Percentiles rank a stretch among this genome's conserved stretches.
Conservation (phyloP, 2,329 filamentous ascomycete species). For the Thelonectria rubi region DNA sequence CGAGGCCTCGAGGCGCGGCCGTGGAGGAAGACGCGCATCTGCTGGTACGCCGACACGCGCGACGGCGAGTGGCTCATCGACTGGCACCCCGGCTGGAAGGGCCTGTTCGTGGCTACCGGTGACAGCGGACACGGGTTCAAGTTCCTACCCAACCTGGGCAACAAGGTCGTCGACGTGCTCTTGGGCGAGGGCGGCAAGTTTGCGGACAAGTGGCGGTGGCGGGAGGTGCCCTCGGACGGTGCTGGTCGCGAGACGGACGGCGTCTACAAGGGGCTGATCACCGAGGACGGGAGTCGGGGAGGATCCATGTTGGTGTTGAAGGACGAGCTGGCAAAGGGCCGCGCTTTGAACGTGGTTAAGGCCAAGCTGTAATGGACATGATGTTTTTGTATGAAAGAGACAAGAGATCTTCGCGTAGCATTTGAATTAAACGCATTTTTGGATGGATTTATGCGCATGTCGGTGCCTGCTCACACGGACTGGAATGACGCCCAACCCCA, state of each 20-base stretch:
- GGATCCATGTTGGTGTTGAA: constrained; percentile 56
- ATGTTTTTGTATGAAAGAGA: constrained; percentile 11
- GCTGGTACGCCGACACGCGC: constrained; percentile 81
- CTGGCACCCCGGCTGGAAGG: constrained; percentile 69
- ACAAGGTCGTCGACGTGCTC: constrained; percentile 67
- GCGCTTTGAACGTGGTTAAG: constrained; percentile 30
- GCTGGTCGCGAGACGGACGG: constrained; percentile 48
- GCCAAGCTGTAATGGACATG: constrained; percentile 38
- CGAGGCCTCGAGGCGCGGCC: constrained; percentile 64
- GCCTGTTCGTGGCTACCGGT: constrained; percentile 69
- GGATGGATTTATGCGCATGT: not conserved
- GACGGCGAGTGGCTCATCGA: constrained; percentile 76
- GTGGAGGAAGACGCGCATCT: constrained; percentile 70
- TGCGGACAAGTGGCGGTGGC: constrained; percentile 69
- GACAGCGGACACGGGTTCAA: constrained; percentile 75
- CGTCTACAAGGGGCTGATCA: constrained; percentile 53
- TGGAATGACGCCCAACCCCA: not conserved
- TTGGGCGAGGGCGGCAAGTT: constrained; percentile 60
- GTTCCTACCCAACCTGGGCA: constrained; percentile 72
- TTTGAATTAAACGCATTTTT: constrained; percentile 5
- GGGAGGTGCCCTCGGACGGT: constrained; percentile 57
- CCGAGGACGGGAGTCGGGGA: constrained; percentile 63
- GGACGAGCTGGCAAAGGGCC: constrained; percentile 52
- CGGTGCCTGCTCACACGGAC: not conserved
- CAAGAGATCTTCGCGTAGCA: constrained; percentile 18